Base-by-base conservation (phyloP, 495 filamentous ascomycete species). In the Neurospora sp. region DNA sequence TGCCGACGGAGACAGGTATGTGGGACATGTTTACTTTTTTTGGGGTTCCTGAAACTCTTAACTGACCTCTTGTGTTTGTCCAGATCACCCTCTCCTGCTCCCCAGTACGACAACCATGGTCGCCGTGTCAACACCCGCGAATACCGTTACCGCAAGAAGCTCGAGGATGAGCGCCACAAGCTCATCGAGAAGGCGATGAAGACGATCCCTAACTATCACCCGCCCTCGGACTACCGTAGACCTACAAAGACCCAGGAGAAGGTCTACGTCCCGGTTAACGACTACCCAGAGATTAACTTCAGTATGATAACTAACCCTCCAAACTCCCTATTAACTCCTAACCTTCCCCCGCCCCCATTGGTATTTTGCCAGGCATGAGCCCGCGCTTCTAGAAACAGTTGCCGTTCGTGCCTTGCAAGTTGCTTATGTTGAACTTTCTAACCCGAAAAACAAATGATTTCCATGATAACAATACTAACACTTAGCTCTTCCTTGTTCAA, bases 251-350 rank as follows among this genome's bases (percentile, higher is more conserved):
- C 96, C 79, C 94, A 98, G 84, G 96, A 99, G 90, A 99, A 98
- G 89, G 95, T 99, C 90, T 99, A 99, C 83, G 96, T 99, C 81
- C 96, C 96, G 79, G 96, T 99, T 86, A 98, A 98, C 90, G 96
- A 99, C 84, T 99, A 99, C 86, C 96, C 96, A 88, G 96, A 98
- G 85, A 98, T 99, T 92, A 99, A 99, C 92, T 99, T 98, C 93
- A 98, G 96, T 99, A 97, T 93, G 94, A 95, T 94, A 92, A 91
- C 94, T 96, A 97, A 97, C 94, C 94, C 93, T 94, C 91, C 93
- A 91, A 92, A 90, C 83, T 84, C 89, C 89, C 84, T 84, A 84
- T 83, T 92, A 88, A 92, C 72, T 89, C 80, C 54, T 66, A 66
- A 79, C 86, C 83, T 83, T 82, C 82, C 83, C 76, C 78, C 74